Percentiles rank a stretch among this genome's conserved stretches.
Conservation (phyloP, 495 filamentous ascomycete species). For the Aspergillus coremiiformis region DNA sequence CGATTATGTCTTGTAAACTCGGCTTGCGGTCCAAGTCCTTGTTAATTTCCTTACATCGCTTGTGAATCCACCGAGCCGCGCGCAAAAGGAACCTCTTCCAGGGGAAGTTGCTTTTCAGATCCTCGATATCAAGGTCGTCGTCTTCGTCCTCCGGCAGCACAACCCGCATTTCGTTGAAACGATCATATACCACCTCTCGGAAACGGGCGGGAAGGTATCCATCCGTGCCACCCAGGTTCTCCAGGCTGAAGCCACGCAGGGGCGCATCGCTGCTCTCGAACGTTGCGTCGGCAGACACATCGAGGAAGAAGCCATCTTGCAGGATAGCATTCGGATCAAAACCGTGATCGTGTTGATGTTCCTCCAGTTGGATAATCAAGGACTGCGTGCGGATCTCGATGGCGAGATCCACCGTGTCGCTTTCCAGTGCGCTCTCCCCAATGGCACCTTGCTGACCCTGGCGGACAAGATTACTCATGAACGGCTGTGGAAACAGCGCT, state of each 20-base stretch:
- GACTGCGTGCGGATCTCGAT: constrained; percentile 36
- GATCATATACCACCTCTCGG: constrained; percentile 25
- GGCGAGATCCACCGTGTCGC: constrained; percentile 31
- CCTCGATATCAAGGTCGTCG: constrained; percentile 17
- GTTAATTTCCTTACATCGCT: constrained; percentile 28
- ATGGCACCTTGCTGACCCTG: not conserved
- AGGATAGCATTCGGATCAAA: constrained; percentile 25
- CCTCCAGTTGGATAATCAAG: constrained; percentile 27
- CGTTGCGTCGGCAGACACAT: constrained; percentile 10
- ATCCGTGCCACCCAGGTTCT: constrained; percentile 20
- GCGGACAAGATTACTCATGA: constrained; percentile 23
- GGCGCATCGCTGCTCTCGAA: constrained; percentile 5
- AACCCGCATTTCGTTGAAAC: constrained; percentile 25
- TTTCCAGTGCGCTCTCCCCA: constrained; percentile 23
- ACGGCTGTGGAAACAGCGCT: constrained; percentile 26
- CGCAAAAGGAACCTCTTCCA: constrained; percentile 29
- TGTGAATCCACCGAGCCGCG: constrained; percentile 29
- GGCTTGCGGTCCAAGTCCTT: constrained; percentile 13
- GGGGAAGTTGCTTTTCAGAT: constrained; percentile 19
- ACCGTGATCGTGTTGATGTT: constrained; percentile 15
- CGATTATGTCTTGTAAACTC: constrained; percentile 17
- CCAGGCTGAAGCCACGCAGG: constrained; percentile 31
- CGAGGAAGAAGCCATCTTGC: constrained; percentile 23
- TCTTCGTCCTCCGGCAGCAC: constrained; percentile 20
- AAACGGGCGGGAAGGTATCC: constrained; percentile 28